A percentile compares a stretch with the other conserved stretches of the same genome.
These are phyloP conservation scores for Psilocybe mexicana DNA, from an alignment of 1,284 basidiomycete genomes.

Conservation along the genomic window DNA sequence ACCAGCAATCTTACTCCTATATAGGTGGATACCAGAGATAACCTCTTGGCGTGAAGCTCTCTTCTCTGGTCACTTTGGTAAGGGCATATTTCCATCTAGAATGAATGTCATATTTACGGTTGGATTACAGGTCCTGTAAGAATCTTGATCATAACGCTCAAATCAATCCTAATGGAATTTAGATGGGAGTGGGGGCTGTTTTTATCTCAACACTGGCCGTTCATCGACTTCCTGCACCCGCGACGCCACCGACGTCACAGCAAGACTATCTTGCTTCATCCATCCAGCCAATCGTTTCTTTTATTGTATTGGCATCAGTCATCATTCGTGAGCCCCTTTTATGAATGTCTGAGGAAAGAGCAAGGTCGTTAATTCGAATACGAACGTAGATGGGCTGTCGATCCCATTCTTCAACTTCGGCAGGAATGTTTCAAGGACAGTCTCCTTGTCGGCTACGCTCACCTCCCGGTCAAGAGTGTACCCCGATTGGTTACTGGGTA, in stretches of 20 bases:
- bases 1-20: conserved; percentile 72
- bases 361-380: not conserved
- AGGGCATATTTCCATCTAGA: conserved; percentile 11
- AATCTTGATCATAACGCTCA: not conserved
- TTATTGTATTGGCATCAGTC: conserved; percentile 84
- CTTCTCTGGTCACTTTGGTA: conserved; percentile 88
- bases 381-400: conserved; percentile 72
- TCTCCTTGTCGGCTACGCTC: conserved; percentile 34
- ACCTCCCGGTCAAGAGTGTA: conserved; percentile 31
- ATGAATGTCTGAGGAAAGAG: not conserved
- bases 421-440: conserved; percentile 57
- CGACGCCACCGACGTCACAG: conserved; percentile 59
- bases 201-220: conserved; percentile 84
- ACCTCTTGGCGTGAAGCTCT: conserved; percentile 75
- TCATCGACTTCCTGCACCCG: conserved; percentile 62
- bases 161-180: not conserved
- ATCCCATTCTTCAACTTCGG: conserved; percentile 84
- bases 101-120: not conserved
- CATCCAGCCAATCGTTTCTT: conserved; percentile 81
- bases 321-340: conserved; percentile 60
- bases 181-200: conserved; percentile 84
- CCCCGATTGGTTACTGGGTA: conserved; percentile 50
- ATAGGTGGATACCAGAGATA: conserved; percentile 86
- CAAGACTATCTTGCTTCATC: conserved; percentile 69
- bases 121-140: conserved; percentile 53